These are phyloP conservation scores for Micromonas commoda DNA, from an alignment of 139 green algal genomes.

Conservation along the genomic window DNA sequence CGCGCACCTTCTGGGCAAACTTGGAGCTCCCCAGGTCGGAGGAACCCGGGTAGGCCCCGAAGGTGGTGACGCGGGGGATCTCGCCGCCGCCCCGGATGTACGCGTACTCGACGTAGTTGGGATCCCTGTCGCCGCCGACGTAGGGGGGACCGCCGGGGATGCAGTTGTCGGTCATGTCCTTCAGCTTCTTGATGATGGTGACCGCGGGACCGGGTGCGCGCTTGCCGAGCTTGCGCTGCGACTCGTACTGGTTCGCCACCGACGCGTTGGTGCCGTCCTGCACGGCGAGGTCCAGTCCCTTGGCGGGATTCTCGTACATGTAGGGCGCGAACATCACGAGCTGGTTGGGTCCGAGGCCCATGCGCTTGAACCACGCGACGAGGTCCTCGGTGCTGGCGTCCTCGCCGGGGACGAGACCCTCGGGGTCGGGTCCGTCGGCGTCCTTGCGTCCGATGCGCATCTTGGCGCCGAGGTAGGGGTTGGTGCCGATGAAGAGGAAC, in stretches of 20 bases:
- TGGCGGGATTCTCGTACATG: conserved; percentile 10
- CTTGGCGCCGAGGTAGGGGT: conserved; percentile 20
- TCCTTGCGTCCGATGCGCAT: conserved; percentile 30
- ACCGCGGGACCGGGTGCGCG: conserved; percentile 13
- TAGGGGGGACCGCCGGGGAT: neutral
- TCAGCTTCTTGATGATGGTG: conserved; percentile 25
- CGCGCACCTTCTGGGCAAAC: neutral
- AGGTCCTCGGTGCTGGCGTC: neutral
- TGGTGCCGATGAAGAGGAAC: conserved; percentile 27
- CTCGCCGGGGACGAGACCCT: conserved; percentile 24
- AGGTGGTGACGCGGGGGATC: conserved; percentile 4
- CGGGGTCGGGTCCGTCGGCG: conserved; percentile 51
- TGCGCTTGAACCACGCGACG: conserved; percentile 20
- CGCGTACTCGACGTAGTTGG: conserved; percentile 14
- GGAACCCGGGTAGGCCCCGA: neutral
- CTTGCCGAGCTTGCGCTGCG: conserved; percentile 16
- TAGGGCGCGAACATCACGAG: conserved; percentile 14
- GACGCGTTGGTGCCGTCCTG: conserved; percentile 10
- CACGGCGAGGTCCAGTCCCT: conserved; percentile 14
- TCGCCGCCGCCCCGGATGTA: conserved; percentile 18
- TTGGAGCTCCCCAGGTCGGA: neutral
- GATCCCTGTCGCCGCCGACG: neutral
- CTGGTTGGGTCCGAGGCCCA: conserved; percentile 23
- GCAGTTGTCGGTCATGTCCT: conserved; percentile 15
- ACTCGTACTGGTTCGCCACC: conserved; percentile 12